A percentile compares a stretch with the other conserved stretches of the same genome.
Evolutionary conservation across 805 yeast species (phyloP).

Genomic region (Zygoascus tannicola): DNA sequence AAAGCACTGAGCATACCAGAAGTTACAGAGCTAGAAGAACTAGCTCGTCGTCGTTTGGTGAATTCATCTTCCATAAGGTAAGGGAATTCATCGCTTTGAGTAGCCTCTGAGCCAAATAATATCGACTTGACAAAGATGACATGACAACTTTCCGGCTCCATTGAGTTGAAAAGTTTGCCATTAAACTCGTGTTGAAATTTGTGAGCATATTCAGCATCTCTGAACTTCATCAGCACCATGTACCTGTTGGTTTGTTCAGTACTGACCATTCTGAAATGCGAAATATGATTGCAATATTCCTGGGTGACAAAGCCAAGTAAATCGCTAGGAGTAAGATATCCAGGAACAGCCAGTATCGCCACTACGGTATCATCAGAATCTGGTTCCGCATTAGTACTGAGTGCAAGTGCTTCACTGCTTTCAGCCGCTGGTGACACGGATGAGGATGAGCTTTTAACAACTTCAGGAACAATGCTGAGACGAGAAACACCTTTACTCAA

Average conservation of each 20-base stretch:
- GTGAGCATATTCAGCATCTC: slow-evolving; percentile 45
- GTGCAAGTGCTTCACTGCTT: slow-evolving; percentile 20
- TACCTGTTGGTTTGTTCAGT: slow-evolving; percentile 60
- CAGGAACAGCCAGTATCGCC: slow-evolving; percentile 77
- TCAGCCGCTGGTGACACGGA: slow-evolving; percentile 39
- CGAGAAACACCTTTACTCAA: slow-evolving; percentile 1
- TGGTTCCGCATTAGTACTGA: slow-evolving; percentile 24
- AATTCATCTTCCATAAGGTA: slow-evolving; percentile 68
- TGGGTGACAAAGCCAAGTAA: slow-evolving; percentile 73
- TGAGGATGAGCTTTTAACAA: slow-evolving; percentile 13
- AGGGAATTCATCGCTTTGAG: slow-evolving; percentile 40
- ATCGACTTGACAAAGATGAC: slow-evolving; percentile 61
- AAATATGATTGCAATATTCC: slow-evolving; percentile 40
- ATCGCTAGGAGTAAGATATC: slow-evolving; percentile 79
- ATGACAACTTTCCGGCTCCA: slow-evolving; percentile 85
- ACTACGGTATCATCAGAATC: slow-evolving; percentile 44
- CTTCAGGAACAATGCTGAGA: neutral
- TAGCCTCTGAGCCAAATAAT: slow-evolving; percentile 31
- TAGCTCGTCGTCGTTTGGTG: slow-evolving; percentile 28
- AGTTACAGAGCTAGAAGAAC: slow-evolving; percentile 12
- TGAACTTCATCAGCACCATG: slow-evolving; percentile 70
- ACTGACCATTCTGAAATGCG: slow-evolving; percentile 66
- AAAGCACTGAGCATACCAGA: slow-evolving; percentile 3
- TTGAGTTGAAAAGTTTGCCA: slow-evolving; percentile 68
- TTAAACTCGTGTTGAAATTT: slow-evolving; percentile 56